Evolutionary conservation across 2,329 filamentous ascomycete genomes (phyloP), one percentile per base, ranked within the genome.

Genomic region (Colletotrichum coccodes): DNA sequence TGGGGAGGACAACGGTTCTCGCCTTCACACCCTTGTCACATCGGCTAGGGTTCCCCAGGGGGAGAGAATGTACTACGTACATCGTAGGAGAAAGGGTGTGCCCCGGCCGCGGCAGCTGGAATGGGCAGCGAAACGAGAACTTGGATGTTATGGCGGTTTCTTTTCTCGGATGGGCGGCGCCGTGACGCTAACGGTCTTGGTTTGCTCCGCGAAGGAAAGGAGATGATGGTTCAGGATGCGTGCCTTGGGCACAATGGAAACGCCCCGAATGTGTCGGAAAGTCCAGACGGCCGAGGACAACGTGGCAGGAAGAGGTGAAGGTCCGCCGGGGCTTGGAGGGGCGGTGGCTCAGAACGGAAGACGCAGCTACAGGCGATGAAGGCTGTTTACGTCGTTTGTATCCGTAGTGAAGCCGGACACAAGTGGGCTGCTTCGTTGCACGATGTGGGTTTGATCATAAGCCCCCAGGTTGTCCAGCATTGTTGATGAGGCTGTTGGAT

Each of bases 121-220:
- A 68, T 53, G 61, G 34, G 40, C 44, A 50, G 58, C 44, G 40
- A 50, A 65, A 68, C 65, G 61, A 65, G 47, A 40, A 46, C 47
- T 60, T 44, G 46, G 18, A 50, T 56, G 64, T 50, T 57, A n/a
- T 58, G 50, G 52, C 40, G 21, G 50, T 36, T 18, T 28, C 30
- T 26, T 8, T 44, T 30, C 44, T 52, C 49, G 50, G 16, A 50
- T 52, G 44, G 52, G 28, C 52, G 23, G 36, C 23, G 64, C 52
- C 42, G 52, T 49, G 59, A 67, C 64, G 60, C 52, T 57, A 63
- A 54, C 38, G 52, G 60, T n/a, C 52, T 36, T 53, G 34, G 50
- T n/a, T 56, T 42, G 44, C 26, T n/a, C 36, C 44, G 42, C 28
- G 16, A 12, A 46, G 28, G 32, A 40, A 42, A 52, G 47, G 23